phyloP scores from a whole-genome alignment of 2,329 filamentous ascomycete species.

The Botrytis squamosa region DNA sequence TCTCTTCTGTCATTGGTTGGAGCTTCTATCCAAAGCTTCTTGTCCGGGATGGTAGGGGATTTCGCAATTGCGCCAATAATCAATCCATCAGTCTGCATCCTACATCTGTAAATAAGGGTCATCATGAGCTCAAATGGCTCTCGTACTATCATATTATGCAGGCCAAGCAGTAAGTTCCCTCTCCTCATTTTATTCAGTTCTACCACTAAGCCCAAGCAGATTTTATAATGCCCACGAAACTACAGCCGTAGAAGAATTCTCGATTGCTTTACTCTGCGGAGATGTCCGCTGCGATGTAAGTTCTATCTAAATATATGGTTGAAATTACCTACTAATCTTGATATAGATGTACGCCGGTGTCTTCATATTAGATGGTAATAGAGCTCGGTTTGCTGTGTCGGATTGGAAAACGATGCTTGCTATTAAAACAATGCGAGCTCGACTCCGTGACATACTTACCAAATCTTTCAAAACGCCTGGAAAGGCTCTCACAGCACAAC shows the following conservation, averaged over 20 bases:
- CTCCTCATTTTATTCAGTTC: neutral
- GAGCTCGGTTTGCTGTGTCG: conserved; percentile 75
- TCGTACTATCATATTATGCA: conserved; percentile 99
- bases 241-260: conserved; percentile 75
- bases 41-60: conserved; percentile 77
- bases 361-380: conserved; percentile 81
- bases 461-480: conserved; percentile 68
- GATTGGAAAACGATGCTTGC: conserved; percentile 91
- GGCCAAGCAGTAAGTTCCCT: conserved; percentile 64
- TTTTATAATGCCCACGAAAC: conserved; percentile 91
- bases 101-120: conserved; percentile 80
- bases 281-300: conserved; percentile 82
- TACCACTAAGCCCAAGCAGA: conserved; percentile 42
- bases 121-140: conserved; percentile 70
- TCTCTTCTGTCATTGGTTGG: conserved; percentile 83
- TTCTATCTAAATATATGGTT: conserved; percentile 14
- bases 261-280: conserved; percentile 80
- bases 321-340: conserved; percentile 24
- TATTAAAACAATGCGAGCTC: conserved; percentile 74
- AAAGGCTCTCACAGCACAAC: conserved; percentile 61
- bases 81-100: conserved; percentile 85
- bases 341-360: conserved; percentile 79
- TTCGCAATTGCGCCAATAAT: conserved; percentile 90
- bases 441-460: conserved; percentile 73
- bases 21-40: conserved; percentile 95